Percentiles rank a stretch among this genome's conserved stretches.
These are phyloP conservation scores for Ceriops zippeliana DNA, from an alignment of 345 rosid genomes.

Conservation along the genomic window DNA sequence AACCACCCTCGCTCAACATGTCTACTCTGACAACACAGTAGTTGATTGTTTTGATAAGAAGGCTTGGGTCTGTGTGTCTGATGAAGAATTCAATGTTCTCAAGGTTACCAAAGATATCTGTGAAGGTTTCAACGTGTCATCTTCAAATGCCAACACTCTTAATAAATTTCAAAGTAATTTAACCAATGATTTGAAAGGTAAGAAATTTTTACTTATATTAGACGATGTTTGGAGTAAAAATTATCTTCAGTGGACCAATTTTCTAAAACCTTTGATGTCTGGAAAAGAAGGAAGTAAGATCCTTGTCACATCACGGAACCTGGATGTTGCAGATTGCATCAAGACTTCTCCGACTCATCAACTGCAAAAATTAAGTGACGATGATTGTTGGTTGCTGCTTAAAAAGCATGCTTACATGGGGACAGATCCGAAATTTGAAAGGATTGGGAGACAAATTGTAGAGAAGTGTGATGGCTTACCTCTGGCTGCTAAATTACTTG, in stretches of 20 bases:
- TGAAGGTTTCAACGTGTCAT: not conserved
- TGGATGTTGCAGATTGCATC: not conserved
- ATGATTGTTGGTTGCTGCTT: constrained; percentile 15
- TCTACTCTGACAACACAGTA: not conserved
- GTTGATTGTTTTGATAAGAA: not conserved
- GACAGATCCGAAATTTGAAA: not conserved
- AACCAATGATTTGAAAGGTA: not conserved
- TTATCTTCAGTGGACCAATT: not conserved
- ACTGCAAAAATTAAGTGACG: not conserved
- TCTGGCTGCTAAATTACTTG: constrained; percentile 16
- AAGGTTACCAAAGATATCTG: not conserved
- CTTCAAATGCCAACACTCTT: not conserved
- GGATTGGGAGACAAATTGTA: constrained; percentile 6
- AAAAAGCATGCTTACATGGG: constrained; percentile 1
- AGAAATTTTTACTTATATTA: constrained; percentile 9
- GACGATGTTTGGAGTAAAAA: constrained; percentile 12
- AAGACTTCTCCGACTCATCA: not conserved
- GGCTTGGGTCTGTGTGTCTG: constrained; percentile 12
- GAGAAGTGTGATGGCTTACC: constrained; percentile 16
- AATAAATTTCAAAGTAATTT: not conserved
- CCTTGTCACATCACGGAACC: constrained; percentile 2
- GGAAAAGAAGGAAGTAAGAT: constrained; percentile 14
- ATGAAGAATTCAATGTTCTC: not conserved
- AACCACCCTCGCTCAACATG: constrained; percentile 20
- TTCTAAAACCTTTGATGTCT: not conserved